Conservation (phyloP, 2,329 filamentous ascomycete species). For the Zymoseptoria pseudotritici region DNA sequence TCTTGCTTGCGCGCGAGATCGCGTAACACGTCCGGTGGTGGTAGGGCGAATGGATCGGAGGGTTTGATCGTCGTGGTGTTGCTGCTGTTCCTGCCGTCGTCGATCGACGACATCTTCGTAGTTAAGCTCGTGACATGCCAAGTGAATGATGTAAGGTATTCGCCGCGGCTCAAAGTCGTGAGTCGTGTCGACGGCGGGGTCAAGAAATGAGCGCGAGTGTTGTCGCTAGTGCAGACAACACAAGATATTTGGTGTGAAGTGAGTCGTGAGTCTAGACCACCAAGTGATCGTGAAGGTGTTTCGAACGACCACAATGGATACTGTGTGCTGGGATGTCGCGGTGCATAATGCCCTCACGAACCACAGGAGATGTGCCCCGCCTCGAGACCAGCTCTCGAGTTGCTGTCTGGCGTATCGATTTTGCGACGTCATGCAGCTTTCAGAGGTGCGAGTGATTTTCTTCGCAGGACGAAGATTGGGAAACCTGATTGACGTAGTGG, state of each 20-base stretch:
- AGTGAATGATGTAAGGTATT: background rate
- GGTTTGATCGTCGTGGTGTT: constrained; percentile 2
- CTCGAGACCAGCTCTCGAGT: background rate
- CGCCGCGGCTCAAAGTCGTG: background rate
- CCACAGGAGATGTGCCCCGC: background rate
- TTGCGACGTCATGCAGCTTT: background rate
- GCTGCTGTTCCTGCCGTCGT: background rate
- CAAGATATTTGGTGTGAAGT: background rate
- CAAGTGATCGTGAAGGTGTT: background rate
- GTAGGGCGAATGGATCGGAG: constrained; percentile 20
- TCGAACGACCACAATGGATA: background rate
- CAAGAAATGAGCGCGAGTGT: background rate
- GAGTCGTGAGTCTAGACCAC: background rate
- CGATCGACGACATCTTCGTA: background rate
- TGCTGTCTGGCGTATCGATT: background rate
- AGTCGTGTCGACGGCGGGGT: background rate
- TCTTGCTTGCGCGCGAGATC: constrained; percentile 31
- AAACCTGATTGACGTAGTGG: background rate
- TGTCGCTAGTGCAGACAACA: background rate
- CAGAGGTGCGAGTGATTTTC: background rate
- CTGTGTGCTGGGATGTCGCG: background rate
- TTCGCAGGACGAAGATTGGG: background rate
- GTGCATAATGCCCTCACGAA: background rate
- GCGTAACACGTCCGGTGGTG: constrained; percentile 26
- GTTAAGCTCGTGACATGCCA: background rate